Percentiles rank a stretch among this genome's conserved stretches.
Evolutionary conservation across 331 rosid species (phyloP).

Genomic region (Rosa hybrid): DNA sequence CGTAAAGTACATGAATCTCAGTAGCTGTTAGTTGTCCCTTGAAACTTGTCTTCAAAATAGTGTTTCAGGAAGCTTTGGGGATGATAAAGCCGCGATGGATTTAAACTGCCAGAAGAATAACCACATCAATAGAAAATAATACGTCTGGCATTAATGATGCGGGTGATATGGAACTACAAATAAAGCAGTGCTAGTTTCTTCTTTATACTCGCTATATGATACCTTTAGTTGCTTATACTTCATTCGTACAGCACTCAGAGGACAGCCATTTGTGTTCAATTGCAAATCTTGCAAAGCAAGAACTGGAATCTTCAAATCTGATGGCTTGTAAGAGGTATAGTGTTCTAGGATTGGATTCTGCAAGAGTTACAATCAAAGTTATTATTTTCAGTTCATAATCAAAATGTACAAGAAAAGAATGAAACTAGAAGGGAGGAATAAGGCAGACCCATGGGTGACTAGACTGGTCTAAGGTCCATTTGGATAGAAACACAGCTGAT

Average conservation of each 20-base stretch:
- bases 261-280: conserved; percentile 60
- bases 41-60: conserved; percentile 54
- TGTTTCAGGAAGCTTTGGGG: conserved; percentile 63
- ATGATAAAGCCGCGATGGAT: conserved; percentile 66
- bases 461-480: conserved; percentile 85
- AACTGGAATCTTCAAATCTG: conserved; percentile 67
- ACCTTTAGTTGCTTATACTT: conserved; percentile 87
- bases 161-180: not conserved
- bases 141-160: not conserved
- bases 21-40: conserved; percentile 47
- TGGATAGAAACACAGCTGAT: conserved; percentile 86
- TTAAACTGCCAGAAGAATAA: conserved; percentile 53
- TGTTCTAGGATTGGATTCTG: conserved; percentile 90
- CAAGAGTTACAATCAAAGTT: conserved; percentile 13
- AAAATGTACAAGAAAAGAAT: conserved; percentile 8
- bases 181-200: not conserved
- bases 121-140: conserved; percentile 18
- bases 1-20: conserved; percentile 26
- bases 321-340: conserved; percentile 66
- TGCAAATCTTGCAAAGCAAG: conserved; percentile 81
- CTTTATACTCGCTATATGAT: conserved; percentile 13
- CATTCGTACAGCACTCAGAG: conserved; percentile 55
- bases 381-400: conserved; percentile 14
- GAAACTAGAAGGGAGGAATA: conserved; percentile 19
- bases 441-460: conserved; percentile 86